Percentiles rank a stretch among this genome's conserved stretches.
phyloP scores from a whole-genome alignment of 331 rosid species.

The Malus hybrid region DNA sequence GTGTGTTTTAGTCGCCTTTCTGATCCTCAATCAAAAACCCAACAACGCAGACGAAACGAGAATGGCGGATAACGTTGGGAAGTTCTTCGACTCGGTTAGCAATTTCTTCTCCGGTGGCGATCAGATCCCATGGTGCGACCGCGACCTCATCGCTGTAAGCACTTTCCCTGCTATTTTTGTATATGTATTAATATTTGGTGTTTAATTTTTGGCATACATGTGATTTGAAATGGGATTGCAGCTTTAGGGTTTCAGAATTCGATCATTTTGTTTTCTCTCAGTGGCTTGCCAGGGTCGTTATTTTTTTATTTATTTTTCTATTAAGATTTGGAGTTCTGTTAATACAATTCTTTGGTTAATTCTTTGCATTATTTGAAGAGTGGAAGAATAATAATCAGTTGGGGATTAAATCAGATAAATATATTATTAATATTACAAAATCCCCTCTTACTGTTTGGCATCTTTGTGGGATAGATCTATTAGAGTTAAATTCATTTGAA shows the following conservation, averaged over 20 bases:
- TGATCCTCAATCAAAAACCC: not conserved
- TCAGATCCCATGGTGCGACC: constrained; percentile 88
- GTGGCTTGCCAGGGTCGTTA: not conserved
- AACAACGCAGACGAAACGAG: not conserved
- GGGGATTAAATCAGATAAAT: not conserved
- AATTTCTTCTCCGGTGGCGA: constrained; percentile 63
- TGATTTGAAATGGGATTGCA: not conserved
- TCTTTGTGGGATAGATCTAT: not conserved
- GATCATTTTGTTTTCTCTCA: not conserved
- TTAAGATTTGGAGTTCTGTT: not conserved
- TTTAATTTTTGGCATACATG: too few species aligned
- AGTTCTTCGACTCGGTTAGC: constrained; percentile 29
- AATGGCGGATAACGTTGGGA: constrained; percentile 23
- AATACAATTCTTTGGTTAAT: not conserved
- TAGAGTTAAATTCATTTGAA: not conserved
- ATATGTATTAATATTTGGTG: not conserved
- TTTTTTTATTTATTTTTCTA: too few species aligned
- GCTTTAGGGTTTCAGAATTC: not conserved
- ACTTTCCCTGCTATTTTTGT: not conserved
- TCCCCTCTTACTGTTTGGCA: not conserved
- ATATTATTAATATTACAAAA: not conserved
- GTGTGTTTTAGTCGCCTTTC: not conserved
- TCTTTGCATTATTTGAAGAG: not conserved
- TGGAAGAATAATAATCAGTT: not conserved
- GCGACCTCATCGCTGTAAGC: constrained; percentile 64